A percentile compares a stretch with the other conserved stretches of the same genome.
phyloP scores from a whole-genome alignment of 169 alveolate genomes.

The Eimeria tenella region DNA sequence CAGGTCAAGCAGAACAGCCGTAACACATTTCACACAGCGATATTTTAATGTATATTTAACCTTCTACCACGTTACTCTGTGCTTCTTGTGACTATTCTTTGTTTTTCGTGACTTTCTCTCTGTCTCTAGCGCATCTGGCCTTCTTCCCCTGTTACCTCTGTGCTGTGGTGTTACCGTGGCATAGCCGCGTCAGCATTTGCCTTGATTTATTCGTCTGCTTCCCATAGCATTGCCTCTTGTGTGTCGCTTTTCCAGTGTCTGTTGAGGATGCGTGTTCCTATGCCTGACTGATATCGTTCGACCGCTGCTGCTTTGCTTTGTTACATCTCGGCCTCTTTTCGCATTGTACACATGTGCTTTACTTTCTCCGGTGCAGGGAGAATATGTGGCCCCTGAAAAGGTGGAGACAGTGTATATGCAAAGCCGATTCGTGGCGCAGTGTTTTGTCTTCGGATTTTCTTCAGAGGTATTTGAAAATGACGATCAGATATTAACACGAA shows the following conservation, averaged over 20 bases:
- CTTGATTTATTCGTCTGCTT: no score
- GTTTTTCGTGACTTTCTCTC: neutral
- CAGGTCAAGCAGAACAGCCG: conserved; percentile 82
- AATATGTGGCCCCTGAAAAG: conserved; percentile 97
- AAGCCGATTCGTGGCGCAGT: conserved; percentile 87
- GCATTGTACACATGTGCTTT: neutral
- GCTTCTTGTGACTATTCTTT: neutral
- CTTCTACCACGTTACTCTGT: neutral
- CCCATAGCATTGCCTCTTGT: neutral
- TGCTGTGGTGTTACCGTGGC: neutral
- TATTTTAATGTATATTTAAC: neutral
- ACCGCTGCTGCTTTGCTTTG: neutral
- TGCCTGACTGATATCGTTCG: no score
- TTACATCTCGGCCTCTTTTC: no score
- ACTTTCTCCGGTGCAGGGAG: conserved; percentile 88
- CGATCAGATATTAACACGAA: no score
- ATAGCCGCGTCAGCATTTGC: no score
- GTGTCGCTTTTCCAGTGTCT: neutral
- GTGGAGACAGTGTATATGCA: conserved; percentile 88
- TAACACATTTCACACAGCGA: neutral
- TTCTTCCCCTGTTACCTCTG: neutral
- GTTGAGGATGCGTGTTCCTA: neutral
- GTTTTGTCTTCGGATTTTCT: conserved; percentile 94
- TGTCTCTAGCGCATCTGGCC: neutral
- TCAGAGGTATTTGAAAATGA: conserved; percentile 80